These are phyloP conservation scores for Leccinum obscurum DNA, from an alignment of 768 basidiomycete species.

Conservation along the genomic window DNA sequence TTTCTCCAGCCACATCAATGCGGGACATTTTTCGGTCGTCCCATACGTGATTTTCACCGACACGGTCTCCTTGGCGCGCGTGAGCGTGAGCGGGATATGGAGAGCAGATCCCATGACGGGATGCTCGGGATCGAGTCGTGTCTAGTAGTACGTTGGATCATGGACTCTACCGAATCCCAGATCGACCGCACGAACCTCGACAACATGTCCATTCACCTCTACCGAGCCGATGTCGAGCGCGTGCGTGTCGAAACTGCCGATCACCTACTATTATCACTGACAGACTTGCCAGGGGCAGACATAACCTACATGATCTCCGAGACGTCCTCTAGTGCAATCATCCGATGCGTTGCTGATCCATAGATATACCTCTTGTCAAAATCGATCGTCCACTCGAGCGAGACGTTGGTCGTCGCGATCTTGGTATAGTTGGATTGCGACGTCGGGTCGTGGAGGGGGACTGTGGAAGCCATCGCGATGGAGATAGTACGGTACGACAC, in stretches of 20 bases:
- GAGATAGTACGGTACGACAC: neutral
- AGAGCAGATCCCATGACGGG: conserved; percentile 79
- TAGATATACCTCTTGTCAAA: conserved; percentile 46
- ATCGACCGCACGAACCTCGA: conserved; percentile 40
- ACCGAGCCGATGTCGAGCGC: conserved; percentile 55
- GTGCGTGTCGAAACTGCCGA: conserved; percentile 49
- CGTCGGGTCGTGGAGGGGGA: conserved; percentile 38
- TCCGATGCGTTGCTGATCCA: conserved; percentile 48
- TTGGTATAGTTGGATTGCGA: conserved; percentile 60
- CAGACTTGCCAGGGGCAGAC: neutral
- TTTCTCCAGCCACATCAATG: conserved; percentile 86
- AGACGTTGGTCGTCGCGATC: conserved; percentile 47
- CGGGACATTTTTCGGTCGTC: conserved; percentile 73
- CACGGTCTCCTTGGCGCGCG: conserved; percentile 37
- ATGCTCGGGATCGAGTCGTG: conserved; percentile 55
- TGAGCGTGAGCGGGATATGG: conserved; percentile 50
- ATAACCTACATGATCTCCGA: conserved; percentile 42
- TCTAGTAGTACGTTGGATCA: conserved; percentile 36
- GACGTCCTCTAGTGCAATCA: conserved; percentile 41
- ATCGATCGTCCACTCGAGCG: conserved; percentile 59
- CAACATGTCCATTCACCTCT: conserved; percentile 47
- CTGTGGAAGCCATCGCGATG: conserved; percentile 14
- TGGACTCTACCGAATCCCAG: neutral
- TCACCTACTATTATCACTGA: neutral
- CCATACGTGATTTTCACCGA: conserved; percentile 61